Evolutionary conservation across 1,139 yeast species (phyloP).

Genomic region (Blastobotrys raffinosifermentans): DNA sequence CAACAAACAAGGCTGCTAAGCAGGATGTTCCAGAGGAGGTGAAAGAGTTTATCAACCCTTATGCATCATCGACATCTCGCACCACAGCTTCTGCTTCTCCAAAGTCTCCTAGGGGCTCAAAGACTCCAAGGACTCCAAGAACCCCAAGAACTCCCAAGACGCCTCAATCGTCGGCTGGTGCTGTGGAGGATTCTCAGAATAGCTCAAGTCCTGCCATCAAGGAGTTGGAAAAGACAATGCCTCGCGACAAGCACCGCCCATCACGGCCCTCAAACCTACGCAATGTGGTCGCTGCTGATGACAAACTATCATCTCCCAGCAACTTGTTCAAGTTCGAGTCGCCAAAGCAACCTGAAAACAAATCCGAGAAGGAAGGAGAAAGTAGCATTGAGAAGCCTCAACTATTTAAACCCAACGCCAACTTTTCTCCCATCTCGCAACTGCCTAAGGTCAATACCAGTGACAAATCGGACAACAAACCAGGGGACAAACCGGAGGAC

Average conservation of each 20-base stretch:
- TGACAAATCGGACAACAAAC: too few species aligned
- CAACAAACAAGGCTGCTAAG: constrained; percentile 8
- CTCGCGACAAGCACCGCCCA: constrained; percentile 23
- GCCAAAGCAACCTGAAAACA: constrained; percentile 1
- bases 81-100: constrained; percentile 6
- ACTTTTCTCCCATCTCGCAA: too few species aligned
- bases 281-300: not conserved
- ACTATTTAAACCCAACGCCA: too few species aligned
- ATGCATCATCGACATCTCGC: constrained; percentile 32
- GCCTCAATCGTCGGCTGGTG: constrained; percentile 3
- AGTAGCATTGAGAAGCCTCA: too few species aligned
- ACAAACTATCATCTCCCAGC: not conserved
- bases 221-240: constrained; percentile 16
- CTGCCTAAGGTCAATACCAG: too few species aligned
- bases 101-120: not conserved
- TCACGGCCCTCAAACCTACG: constrained; percentile 24
- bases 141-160: not conserved
- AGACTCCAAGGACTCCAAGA: not conserved
- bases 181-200: too few species aligned
- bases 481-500: too few species aligned
- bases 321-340: constrained; percentile 3
- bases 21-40: constrained; percentile 15
- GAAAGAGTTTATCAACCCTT: constrained; percentile 48
- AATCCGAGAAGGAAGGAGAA: too few species aligned
- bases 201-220: constrained; percentile 7